A percentile compares a stretch with the other conserved stretches of the same genome.
These are phyloP conservation scores for Fonsecaea multimorphosa DNA, from an alignment of 2,329 filamentous ascomycete genomes.

Conservation along the genomic window DNA sequence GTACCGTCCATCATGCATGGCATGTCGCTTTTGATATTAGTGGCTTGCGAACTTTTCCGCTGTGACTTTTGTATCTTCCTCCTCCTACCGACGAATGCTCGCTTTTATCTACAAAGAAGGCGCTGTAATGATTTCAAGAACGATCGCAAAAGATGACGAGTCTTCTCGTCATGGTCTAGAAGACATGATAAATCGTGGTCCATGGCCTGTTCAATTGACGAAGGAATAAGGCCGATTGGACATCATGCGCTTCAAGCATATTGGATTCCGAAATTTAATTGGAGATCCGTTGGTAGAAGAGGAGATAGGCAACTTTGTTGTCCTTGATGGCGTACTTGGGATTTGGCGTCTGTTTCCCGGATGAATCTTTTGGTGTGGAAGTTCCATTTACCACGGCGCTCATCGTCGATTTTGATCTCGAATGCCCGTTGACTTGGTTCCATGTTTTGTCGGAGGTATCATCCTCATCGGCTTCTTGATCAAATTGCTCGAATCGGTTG, in stretches of 20 bases:
- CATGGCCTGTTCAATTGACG: conserved; percentile 2
- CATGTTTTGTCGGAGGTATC: conserved; percentile 68
- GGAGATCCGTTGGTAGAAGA: conserved; percentile 80
- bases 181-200: conserved; percentile 1
- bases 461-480: conserved; percentile 69
- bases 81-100: conserved; percentile 9
- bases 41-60: conserved; percentile 6
- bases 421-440: conserved; percentile 80
- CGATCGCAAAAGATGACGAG: conserved; percentile 15
- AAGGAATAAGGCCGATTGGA: neutral
- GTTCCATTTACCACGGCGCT: conserved; percentile 65
- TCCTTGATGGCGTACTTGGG: conserved; percentile 72
- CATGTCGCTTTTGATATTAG: conserved; percentile 13
- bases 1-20: conserved; percentile 25
- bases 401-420: conserved; percentile 72
- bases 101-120: conserved; percentile 29
- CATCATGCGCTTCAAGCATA: neutral
- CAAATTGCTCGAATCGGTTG: conserved; percentile 76
- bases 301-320: conserved; percentile 94
- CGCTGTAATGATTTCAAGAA: conserved; percentile 14
- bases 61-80: conserved; percentile 12
- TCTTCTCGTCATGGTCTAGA: conserved; percentile 11
- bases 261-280: conserved; percentile 5
- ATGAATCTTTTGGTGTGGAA: conserved; percentile 60
- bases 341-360: conserved; percentile 63